These are phyloP conservation scores for Penicillium sp. DNA, from an alignment of 2,329 filamentous ascomycete species.

Conservation along the genomic window DNA sequence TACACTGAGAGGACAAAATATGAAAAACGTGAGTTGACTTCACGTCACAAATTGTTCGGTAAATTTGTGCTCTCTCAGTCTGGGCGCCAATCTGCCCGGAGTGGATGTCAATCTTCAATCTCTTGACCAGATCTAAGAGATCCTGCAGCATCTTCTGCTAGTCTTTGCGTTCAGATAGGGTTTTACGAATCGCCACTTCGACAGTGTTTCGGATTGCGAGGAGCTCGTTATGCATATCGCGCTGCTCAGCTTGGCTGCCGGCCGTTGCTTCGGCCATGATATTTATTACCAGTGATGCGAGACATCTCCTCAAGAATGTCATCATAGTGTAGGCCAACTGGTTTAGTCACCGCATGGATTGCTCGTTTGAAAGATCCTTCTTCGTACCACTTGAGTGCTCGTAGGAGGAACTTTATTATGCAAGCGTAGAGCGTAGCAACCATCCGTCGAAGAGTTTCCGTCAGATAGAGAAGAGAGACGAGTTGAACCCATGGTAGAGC, in stretches of 20 bases:
- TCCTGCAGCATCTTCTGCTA: not conserved
- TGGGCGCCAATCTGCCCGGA: not conserved
- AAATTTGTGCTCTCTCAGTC: not conserved
- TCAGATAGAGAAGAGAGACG: not conserved
- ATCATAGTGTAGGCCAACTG: not conserved
- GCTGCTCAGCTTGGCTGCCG: not conserved
- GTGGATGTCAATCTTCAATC: not conserved
- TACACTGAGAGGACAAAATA: not conserved
- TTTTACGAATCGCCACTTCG: not conserved
- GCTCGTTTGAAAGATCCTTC: not conserved
- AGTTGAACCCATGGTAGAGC: not conserved
- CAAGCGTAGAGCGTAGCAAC: not conserved
- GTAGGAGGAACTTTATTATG: not conserved
- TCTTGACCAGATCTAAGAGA: not conserved
- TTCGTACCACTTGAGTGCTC: not conserved
- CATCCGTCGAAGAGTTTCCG: not conserved
- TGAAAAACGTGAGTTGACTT: not conserved
- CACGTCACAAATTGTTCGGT: not conserved
- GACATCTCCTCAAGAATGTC: not conserved
- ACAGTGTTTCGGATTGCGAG: not conserved
- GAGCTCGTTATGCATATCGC: not conserved
- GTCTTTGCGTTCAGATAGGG: not conserved
- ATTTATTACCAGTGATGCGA: not conserved
- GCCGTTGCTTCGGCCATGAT: not conserved
- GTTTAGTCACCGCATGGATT: not conserved